Evolutionary conservation across 805 yeast species (phyloP), one percentile per base, ranked within the genome.

Genomic region (Komagataella ulmi): DNA sequence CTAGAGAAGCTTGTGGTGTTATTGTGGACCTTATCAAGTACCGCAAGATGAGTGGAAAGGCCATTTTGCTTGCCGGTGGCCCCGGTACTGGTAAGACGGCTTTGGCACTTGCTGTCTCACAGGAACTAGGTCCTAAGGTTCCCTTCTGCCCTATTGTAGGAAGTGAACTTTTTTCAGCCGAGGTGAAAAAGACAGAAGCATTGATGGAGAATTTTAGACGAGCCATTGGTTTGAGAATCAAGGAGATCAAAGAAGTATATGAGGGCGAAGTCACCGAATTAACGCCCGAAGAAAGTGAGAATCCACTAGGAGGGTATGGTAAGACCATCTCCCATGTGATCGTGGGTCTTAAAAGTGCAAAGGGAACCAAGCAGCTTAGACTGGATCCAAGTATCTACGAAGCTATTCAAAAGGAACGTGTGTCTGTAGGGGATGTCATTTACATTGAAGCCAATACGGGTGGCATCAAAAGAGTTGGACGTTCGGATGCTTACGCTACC

Each of bases 11-110:
- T 0, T 89, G 96, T 63, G 99, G 99, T 56, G 84, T 93, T 51
- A 79, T 93, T 56, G 95, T 91, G 45, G 97, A 93, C 68, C 74
- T 93, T 69, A 88, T 93, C 70, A 90, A 89, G 68, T 83, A 87
- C 36, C 88, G 88, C 61, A 88, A 83, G 67, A 85, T 93, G 83
- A 85, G 95, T 50, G 99, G 99, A 24, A 86, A 91, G 62, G 98
- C 97, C n/a, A 81, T 93, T 50, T 69, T 93, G 54, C 75, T 93
- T 51, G 98, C 99, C 0, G 99, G 99, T 50, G 95, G 96, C 5
- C 98, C 99, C 7, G 97, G 98, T 0, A 91, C 98, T 5, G 99
- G 99, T 64, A 93, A 93, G 66, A 93, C 99, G 2, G 99, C 99
- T 1, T 76, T 93, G 61, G 98, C 98, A 0, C 75, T 93, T 60